phyloP scores from a whole-genome alignment of 176 grass and related monocot genomes.

The Cenchrus purpureus region DNA sequence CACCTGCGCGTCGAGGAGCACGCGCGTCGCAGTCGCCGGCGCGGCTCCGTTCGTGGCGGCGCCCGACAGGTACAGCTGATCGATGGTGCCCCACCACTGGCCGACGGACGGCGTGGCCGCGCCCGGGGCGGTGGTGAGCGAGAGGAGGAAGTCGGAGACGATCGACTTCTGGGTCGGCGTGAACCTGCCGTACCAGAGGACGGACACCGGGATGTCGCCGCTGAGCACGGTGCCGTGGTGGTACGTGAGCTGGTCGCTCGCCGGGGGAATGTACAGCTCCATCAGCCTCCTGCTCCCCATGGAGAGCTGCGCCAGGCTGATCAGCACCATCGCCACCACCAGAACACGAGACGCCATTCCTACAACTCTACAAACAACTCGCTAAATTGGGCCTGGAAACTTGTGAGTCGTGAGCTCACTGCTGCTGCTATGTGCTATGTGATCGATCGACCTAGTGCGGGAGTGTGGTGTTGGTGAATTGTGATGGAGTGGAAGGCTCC shows the following conservation, averaged over 20 bases:
- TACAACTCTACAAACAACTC: background rate
- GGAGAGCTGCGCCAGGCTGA: conserved; percentile 44
- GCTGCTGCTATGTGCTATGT: background rate
- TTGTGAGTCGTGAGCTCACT: background rate
- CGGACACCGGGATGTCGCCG: conserved; percentile 57
- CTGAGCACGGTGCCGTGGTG: conserved; percentile 60
- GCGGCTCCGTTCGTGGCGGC: background rate
- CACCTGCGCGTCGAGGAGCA: conserved; percentile 47
- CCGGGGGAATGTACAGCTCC: conserved; percentile 46
- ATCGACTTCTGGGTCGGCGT: conserved; percentile 51
- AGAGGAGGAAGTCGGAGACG: conserved; percentile 63
- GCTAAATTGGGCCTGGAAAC: background rate
- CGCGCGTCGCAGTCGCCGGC: background rate
- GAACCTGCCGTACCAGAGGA: conserved; percentile 73
- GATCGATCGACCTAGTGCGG: conserved; percentile 23
- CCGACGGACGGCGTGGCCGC: conserved; percentile 42
- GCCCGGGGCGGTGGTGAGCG: conserved; percentile 33
- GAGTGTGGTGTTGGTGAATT: conserved; percentile 3
- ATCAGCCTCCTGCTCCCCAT: conserved; percentile 55
- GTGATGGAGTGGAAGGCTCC: conserved; percentile 1
- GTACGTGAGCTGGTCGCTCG: conserved; percentile 54
- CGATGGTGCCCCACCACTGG: conserved; percentile 66
- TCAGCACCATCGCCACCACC: conserved; percentile 17
- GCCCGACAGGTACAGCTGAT: conserved; percentile 55
- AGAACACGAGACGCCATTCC: conserved; percentile 41